Percentiles rank a stretch among this genome's conserved stretches.
Evolutionary conservation across 305 asterid species (phyloP).

Genomic region (Fraxinus greggii): DNA sequence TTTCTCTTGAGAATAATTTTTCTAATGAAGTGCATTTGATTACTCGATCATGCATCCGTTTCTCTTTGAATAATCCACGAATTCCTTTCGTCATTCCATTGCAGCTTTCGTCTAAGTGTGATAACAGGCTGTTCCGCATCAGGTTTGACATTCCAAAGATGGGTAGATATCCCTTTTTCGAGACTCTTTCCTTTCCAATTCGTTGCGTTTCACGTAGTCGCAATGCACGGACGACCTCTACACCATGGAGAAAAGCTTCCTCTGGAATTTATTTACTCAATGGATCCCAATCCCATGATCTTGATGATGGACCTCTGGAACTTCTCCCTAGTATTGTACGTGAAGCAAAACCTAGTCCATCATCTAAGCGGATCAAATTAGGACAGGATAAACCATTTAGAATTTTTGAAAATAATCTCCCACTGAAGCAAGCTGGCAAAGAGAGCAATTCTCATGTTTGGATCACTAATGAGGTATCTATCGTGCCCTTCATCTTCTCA

Average conservation of each 20-base stretch:
- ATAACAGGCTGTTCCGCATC: constrained; percentile 72
- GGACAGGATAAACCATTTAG: constrained; percentile 54
- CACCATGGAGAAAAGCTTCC: constrained; percentile 48
- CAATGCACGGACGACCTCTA: constrained; percentile 44
- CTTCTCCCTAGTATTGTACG: constrained; percentile 57
- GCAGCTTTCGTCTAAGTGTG: constrained; percentile 92
- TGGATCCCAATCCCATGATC: constrained; percentile 50
- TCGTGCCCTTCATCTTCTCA: constrained; percentile 6
- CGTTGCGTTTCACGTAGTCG: constrained; percentile 79
- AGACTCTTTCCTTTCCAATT: constrained; percentile 54
- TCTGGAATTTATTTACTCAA: constrained; percentile 42
- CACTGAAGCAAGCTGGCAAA: constrained; percentile 38
- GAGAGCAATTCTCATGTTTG: constrained; percentile 44
- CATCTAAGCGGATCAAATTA: constrained; percentile 82
- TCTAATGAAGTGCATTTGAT: neutral
- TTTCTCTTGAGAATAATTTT: neutral
- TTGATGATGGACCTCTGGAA: constrained; percentile 57
- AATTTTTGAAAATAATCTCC: constrained; percentile 32
- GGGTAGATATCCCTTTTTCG: constrained; percentile 63
- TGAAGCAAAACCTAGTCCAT: constrained; percentile 81
- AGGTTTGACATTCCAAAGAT: constrained; percentile 55
- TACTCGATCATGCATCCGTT: constrained; percentile 8
- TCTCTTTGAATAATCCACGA: constrained; percentile 10
- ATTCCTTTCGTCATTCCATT: constrained; percentile 21
- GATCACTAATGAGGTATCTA: constrained; percentile 49